These are phyloP conservation scores for Tetrapisispora fleetii DNA, from an alignment of 805 yeast genomes.

Conservation along the genomic window DNA sequence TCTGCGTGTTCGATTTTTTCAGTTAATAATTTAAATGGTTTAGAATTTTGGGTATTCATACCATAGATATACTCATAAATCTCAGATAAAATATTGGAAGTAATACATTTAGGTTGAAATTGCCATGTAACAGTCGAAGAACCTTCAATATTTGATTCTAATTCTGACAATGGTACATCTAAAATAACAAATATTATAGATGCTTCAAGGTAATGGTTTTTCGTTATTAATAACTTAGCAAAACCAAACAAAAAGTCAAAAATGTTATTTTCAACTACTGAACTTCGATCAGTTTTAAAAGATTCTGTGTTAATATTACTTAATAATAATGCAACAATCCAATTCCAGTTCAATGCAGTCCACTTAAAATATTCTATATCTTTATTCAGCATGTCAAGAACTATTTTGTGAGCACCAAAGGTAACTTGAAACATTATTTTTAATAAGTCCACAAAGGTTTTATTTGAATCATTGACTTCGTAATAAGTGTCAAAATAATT, in stretches of 20 bases:
- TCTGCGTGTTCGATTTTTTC: neutral
- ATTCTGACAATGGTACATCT: neutral
- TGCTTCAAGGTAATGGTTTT: neutral
- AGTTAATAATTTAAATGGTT: neutral
- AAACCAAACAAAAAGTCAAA: neutral
- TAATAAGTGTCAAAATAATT: neutral
- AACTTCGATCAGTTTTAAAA: neutral
- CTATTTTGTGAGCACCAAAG: constrained; percentile 47
- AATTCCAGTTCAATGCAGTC: constrained; percentile 44
- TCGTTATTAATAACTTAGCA: neutral
- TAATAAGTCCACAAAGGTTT: constrained; percentile 28
- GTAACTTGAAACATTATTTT: constrained; percentile 53
- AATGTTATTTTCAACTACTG: neutral
- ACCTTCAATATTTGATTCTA: too few relatives aligned
- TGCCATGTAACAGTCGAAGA: neutral
- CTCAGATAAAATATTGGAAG: neutral
- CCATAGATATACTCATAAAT: neutral
- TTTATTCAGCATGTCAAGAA: constrained; percentile 39
- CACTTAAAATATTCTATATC: constrained; percentile 35
- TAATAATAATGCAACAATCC: constrained; percentile 34
- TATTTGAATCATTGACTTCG: too few relatives aligned
- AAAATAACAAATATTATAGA: neutral
- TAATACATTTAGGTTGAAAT: neutral
- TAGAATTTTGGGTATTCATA: neutral
- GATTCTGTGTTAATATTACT: constrained; percentile 18